Evolutionary conservation across 2,329 filamentous ascomycete species (phyloP), one percentile per base, ranked within the genome.

Genomic region (Conoideocrella luteorostrata): DNA sequence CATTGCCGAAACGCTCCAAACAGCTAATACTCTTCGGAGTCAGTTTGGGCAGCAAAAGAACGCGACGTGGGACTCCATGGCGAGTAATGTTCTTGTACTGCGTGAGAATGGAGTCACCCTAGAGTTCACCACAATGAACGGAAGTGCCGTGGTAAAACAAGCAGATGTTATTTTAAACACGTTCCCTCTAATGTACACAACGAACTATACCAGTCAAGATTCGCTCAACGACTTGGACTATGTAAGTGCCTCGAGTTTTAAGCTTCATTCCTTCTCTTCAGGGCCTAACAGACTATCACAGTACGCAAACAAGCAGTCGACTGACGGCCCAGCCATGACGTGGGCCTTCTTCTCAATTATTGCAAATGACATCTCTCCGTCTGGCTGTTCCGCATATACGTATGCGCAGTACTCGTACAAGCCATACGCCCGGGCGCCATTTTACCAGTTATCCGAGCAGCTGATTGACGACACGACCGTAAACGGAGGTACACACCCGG

Each of bases 371-470:
- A 70, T 85, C n/a, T 80, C 78, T 1, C 74, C 74, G 0, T 82
- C 79, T 1, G 82, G 83, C 4, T 87, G 83, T 59, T 77, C 81
- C 1, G 74, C 78, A 3, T 85, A 78, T 56, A 86, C 82, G 0
- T 86, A 86, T 54, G 71, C 77, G 6, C 70, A 84, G 23, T 78
- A 82, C 47, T 75, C 78, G 0, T 78, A 71, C 29, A 68, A 76
- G 28, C 81, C 82, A 0, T 86, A 87, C 52, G 64, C 74, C 2
- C 72, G 83, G 9, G 75, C 72, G 1, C 83, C 83, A 0, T 87
- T 81, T 72, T 86, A 77, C 61, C 80, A 86, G 50, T 79, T 83
- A 55, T 84, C 80, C 0, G 83, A 87, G 54, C 82, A 86, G 55
- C 64, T 82, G 38, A 60, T 78, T 23, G 83, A 87, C 55, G 69